Percentiles rank a stretch among this genome's conserved stretches.
Conservation (phyloP, 2,329 filamentous ascomycete genomes). For the Colletotrichum sojae region DNA sequence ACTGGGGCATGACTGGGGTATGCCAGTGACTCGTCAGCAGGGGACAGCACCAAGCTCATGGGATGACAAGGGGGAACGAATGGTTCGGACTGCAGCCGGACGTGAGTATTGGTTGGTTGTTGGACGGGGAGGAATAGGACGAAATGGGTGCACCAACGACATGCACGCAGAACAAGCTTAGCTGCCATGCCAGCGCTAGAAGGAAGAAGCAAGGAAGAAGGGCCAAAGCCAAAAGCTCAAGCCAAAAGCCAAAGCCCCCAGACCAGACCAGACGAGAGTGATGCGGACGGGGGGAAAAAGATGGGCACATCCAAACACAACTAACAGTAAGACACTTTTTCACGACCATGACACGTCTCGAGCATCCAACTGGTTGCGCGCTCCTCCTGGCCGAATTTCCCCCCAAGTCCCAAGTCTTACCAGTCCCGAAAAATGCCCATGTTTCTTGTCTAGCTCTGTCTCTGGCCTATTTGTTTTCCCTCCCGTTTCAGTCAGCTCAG, state of each 20-base stretch:
- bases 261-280: constrained; percentile 9
- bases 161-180: constrained; percentile 33
- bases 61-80: constrained; percentile 36
- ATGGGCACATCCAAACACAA: constrained; percentile 24
- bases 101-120: constrained; percentile 3
- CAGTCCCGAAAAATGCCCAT: constrained; percentile 29
- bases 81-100: constrained; percentile 25
- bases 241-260: not conserved
- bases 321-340: constrained; percentile 31
- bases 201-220: constrained; percentile 37
- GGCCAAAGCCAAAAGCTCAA: constrained; percentile 6
- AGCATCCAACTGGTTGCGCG: constrained; percentile 31
- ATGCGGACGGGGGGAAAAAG: constrained; percentile 2
- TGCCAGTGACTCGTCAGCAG: constrained; percentile 32
- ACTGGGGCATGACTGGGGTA: constrained; percentile 14
- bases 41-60: constrained; percentile 33
- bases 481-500: constrained; percentile 9
- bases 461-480: constrained; percentile 27
- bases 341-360: constrained; percentile 18
- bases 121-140: constrained; percentile 13
- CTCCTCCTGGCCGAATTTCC: constrained; percentile 20
- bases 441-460: constrained; percentile 8
- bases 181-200: constrained; percentile 32
- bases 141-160: constrained; percentile 22
- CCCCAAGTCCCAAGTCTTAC: constrained; percentile 23